phyloP scores from a whole-genome alignment of 2,329 filamentous ascomycete species.

The Monilinia polystroma region DNA sequence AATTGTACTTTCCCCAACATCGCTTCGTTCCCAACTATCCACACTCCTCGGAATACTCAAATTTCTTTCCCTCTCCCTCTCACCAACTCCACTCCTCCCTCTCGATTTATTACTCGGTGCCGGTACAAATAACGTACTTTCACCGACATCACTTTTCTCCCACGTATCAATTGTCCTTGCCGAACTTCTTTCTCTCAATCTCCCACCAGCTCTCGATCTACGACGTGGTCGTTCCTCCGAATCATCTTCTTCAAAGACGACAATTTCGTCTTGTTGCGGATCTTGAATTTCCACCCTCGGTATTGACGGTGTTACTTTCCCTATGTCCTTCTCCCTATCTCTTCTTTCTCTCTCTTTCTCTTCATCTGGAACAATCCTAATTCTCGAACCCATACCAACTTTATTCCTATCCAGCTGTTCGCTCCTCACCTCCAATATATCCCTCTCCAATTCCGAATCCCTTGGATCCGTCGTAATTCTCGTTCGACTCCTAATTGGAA shows the following conservation, averaged over 20 bases:
- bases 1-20: slow-evolving; percentile 1
- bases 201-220: neutral
- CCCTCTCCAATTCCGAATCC: slow-evolving; percentile 3
- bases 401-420: slow-evolving; percentile 9
- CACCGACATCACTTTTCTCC: slow-evolving; percentile 13
- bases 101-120: neutral
- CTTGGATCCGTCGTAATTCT: slow-evolving; percentile 6
- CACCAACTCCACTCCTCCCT: neutral
- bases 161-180: slow-evolving; percentile 13
- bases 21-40: slow-evolving; percentile 15
- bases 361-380: slow-evolving; percentile 9
- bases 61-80: neutral
- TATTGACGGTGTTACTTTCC: neutral
- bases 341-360: neutral
- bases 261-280: slow-evolving; percentile 8
- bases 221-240: slow-evolving; percentile 1
- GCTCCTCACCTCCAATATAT: slow-evolving; percentile 20
- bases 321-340: neutral
- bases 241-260: slow-evolving; percentile 15
- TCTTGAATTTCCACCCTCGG: slow-evolving; percentile 7
- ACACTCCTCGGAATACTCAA: slow-evolving; percentile 10
- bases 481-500: slow-evolving; percentile 4
- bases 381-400: slow-evolving; percentile 8
- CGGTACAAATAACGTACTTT: neutral
- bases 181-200: slow-evolving; percentile 2